Conservation (phyloP, 2,329 filamentous ascomycete species). For the Hirsutella rhossiliensis region DNA sequence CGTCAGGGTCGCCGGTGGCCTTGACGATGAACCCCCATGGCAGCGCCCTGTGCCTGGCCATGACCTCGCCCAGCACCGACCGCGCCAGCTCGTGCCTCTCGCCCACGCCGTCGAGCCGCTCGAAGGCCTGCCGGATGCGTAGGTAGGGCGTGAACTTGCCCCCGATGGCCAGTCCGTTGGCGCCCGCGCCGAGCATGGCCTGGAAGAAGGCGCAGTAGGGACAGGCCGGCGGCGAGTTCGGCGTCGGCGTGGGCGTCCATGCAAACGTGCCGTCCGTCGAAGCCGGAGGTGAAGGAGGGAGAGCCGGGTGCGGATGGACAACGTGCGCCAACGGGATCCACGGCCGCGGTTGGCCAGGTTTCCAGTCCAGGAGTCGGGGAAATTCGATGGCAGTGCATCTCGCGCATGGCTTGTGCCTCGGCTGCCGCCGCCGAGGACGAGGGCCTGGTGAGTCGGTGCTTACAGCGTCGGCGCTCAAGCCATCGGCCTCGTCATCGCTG, state of each 20-base stretch:
- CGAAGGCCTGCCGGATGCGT: conserved; percentile 25
- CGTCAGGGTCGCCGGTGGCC: conserved; percentile 13
- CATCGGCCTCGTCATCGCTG: not conserved
- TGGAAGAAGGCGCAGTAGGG: conserved; percentile 27
- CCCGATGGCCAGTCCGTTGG: conserved; percentile 10
- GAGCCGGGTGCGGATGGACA: conserved; percentile 1
- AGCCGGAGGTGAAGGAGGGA: conserved; percentile 12
- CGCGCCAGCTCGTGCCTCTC: conserved; percentile 24
- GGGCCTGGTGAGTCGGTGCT: not conserved
- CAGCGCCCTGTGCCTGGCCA: conserved; percentile 21
- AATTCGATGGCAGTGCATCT: conserved; percentile 24
- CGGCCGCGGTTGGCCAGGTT: conserved; percentile 19
- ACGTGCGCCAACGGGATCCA: conserved; percentile 23
- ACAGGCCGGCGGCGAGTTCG: conserved; percentile 7
- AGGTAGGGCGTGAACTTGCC: conserved; percentile 25
- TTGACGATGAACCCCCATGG: conserved; percentile 24
- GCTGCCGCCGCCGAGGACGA: not conserved
- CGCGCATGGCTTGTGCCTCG: conserved; percentile 13
- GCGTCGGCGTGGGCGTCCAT: not conserved
- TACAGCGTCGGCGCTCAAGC: not conserved
- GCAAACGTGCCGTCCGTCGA: not conserved
- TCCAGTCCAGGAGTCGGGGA: conserved; percentile 21
- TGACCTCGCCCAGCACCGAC: conserved; percentile 23
- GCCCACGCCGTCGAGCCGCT: conserved; percentile 19
- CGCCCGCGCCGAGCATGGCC: conserved; percentile 16